These are phyloP conservation scores for Trichosanthes truncata DNA, from an alignment of 306 rosid species.

Conservation along the genomic window DNA sequence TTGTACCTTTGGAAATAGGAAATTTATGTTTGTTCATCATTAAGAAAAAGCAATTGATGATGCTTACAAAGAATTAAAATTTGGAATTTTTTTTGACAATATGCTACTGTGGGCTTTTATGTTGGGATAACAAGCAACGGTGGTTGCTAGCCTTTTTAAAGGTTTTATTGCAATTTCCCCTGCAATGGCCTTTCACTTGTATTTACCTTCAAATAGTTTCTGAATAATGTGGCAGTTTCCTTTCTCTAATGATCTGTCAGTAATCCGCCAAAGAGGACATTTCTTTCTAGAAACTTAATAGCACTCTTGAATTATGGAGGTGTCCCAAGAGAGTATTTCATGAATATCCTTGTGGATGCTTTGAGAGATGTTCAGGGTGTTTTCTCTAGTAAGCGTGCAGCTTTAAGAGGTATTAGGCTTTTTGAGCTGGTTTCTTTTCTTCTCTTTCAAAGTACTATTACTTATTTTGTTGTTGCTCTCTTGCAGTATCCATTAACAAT, in stretches of 20 bases:
- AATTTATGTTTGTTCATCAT: neutral
- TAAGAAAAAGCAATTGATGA: neutral
- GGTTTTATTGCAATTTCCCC: neutral
- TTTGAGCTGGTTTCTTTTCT: neutral
- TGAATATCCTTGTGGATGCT: conserved; percentile 31
- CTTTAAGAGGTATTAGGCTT: conserved; percentile 40
- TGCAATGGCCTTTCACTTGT: neutral
- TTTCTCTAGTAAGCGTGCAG: conserved; percentile 41
- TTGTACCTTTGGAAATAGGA: neutral
- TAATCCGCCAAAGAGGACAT: conserved; percentile 32
- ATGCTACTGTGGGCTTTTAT: neutral
- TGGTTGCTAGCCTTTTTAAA: neutral
- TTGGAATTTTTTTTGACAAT: neutral
- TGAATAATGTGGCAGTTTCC: neutral
- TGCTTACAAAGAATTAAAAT: neutral
- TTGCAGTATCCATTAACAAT: conserved; percentile 36
- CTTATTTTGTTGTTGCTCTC: neutral
- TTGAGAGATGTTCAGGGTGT: conserved; percentile 29
- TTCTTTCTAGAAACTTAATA: conserved; percentile 42
- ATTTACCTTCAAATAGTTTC: neutral
- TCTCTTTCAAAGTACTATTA: neutral
- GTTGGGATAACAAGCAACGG: neutral
- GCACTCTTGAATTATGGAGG: conserved; percentile 78
- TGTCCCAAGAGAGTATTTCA: conserved; percentile 57
- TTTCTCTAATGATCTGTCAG: conserved; percentile 33